phyloP scores from a whole-genome alignment of 371 early-diverging fungal genomes.

The Actinomortierella ambigua region DNA sequence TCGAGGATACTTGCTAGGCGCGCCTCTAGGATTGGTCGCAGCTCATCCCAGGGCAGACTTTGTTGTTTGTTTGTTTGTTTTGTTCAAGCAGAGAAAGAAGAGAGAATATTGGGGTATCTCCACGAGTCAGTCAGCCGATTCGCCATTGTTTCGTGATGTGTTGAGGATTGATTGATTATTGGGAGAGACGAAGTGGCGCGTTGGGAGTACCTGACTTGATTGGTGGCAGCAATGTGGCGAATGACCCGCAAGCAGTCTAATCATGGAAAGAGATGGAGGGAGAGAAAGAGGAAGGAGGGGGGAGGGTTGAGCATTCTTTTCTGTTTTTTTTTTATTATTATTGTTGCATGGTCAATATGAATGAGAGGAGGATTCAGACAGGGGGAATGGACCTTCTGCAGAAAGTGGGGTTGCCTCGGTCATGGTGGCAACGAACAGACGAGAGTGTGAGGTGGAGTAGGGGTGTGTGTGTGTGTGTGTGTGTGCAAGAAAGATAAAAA shows the following conservation, averaged over 20 bases:
- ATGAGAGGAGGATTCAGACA: no score
- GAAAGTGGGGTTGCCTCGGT: constrained; percentile 1
- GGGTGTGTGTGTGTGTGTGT: constrained; percentile 1
- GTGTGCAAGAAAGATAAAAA: not conserved
- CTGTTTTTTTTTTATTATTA: not conserved
- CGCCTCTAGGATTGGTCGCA: constrained; percentile 13
- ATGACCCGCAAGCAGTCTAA: constrained; percentile 9
- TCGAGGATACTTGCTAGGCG: constrained; percentile 19
- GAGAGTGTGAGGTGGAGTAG: not conserved
- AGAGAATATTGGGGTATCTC: not conserved
- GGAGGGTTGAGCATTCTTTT: not conserved
- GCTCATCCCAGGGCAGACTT: constrained; percentile 35
- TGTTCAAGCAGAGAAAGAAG: not conserved
- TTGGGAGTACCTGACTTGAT: constrained; percentile 26
- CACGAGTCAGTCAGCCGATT: not conserved
- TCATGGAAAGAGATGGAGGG: not conserved
- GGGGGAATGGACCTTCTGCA: not conserved
- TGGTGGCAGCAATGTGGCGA: constrained; percentile 34
- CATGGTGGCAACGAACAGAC: not conserved
- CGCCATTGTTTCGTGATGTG: no score
- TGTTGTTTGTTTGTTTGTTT: not conserved
- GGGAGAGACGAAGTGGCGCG: not conserved
- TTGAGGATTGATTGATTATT: not conserved
- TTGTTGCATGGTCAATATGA: no score
- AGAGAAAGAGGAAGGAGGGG: not conserved